Evolutionary conservation across 352 stramenopile species (phyloP).

Genomic region (Elongisporangium undulatum): DNA sequence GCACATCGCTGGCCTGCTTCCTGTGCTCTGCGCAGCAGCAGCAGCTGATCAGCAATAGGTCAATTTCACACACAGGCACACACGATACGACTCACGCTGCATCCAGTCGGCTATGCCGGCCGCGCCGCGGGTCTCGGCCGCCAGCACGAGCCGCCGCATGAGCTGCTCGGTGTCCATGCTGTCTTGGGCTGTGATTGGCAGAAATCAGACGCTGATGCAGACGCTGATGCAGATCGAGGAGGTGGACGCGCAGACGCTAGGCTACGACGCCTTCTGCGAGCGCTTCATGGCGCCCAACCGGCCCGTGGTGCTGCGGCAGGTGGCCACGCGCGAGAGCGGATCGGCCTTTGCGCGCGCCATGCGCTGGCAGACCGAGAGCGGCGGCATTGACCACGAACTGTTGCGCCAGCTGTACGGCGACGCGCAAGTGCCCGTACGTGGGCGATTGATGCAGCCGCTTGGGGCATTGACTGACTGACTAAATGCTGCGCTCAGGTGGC

Average conservation of each 20-base stretch:
- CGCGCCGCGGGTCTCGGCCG: background rate
- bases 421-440: constrained; percentile 42
- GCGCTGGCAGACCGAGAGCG: constrained; percentile 10
- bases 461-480: constrained; percentile 3
- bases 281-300: constrained; percentile 67
- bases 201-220: background rate
- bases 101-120: background rate
- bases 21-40: constrained; percentile 26
- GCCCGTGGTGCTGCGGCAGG: constrained; percentile 65
- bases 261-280: constrained; percentile 68
- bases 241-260: constrained; percentile 45
- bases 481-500: constrained; percentile 33
- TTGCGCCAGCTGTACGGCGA: constrained; percentile 43
- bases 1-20: constrained; percentile 17
- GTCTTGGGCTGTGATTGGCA: background rate
- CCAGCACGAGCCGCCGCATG: background rate
- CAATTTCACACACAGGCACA: background rate
- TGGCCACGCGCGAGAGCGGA: constrained; percentile 23
- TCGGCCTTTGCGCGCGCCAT: constrained; percentile 6
- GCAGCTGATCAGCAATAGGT: background rate
- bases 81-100: background rate
- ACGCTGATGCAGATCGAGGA: constrained; percentile 45
- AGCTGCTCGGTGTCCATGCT: background rate
- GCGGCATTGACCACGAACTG: constrained; percentile 35
- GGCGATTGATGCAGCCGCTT: background rate